Base-by-base conservation (phyloP, 2,329 filamentous ascomycete species). In the Ophidiomyces ophidiicola region DNA sequence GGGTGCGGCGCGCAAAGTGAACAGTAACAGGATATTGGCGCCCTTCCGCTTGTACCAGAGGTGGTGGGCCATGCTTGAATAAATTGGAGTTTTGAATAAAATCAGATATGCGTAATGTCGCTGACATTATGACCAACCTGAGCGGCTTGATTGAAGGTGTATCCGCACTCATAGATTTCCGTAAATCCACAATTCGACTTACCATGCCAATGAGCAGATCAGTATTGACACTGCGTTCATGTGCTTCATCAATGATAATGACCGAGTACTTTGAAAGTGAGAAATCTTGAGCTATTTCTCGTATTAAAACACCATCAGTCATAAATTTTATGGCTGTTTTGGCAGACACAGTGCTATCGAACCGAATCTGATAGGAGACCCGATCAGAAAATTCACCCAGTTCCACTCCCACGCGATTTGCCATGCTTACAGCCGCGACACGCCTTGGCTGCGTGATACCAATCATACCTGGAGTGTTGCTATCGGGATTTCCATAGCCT, bases 131-230 rank as follows among this genome's bases (percentile, higher is more conserved):
- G 44, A 98, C 76, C 6, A 98, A 71, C 61, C 96, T 98, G 37
- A 98, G 62, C 0, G 87, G 86, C 47, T 78, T 80, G 19, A 82
- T 64, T 1, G 74, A 72, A 0, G 78, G 65, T 44, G 90, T 74
- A 56, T 90, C 80, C 44, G 72, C 66, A 5, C 75, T 74, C 63
- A 94, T 72, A 26, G 84, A 75, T 38, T 80, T 74, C 43, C 90
- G 75, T 39, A 94, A 65, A 49, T 85, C 84, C 33, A 94, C 83
- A 23, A 96, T 86, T 53, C 88, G 77, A 54, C 87, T 94, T 11
- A 96, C 75, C 77, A 98, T 92, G 36, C 90, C 90, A 48, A 98
- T 87, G n/a, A 98, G 65, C 28, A 98, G 92, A 57, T 98, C 92
- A 0, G 92, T 98, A 55, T 98, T 96, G 52, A 94, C 83, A 53